These are phyloP conservation scores for Strombidium stylifer DNA, from an alignment of 73 alveolate species.

Conservation along the genomic window DNA sequence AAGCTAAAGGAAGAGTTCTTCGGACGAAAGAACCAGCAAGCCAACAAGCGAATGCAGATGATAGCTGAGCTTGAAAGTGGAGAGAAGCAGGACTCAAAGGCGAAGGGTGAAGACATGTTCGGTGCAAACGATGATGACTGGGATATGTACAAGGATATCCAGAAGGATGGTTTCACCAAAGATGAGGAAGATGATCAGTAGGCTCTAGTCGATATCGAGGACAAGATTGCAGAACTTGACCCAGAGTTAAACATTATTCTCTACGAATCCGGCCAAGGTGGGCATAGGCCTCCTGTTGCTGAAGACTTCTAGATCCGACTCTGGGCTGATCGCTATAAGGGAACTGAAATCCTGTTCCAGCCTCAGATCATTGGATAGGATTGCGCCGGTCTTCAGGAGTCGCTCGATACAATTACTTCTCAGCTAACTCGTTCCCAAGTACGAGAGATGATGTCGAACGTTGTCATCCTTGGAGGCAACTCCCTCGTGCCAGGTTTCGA, in stretches of 20 bases:
- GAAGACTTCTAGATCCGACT: constrained; percentile 82
- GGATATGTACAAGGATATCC: constrained; percentile 87
- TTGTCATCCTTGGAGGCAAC: constrained; percentile 85
- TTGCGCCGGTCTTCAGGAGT: constrained; percentile 84
- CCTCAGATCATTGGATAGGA: constrained; percentile 89
- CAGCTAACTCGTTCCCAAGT: constrained; percentile 34
- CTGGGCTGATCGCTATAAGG: constrained; percentile 86
- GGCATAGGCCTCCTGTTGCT: constrained; percentile 71
- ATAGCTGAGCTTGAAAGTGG: constrained; percentile 87
- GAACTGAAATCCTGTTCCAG: constrained; percentile 83
- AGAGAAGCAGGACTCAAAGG: constrained; percentile 42
- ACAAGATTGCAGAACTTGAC: constrained; percentile 80
- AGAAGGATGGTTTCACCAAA: constrained; percentile 76
- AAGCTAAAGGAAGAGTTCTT: constrained; percentile 81
- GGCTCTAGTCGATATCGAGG: constrained; percentile 82
- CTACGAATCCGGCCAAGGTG: constrained; percentile 63
- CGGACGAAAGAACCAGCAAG: constrained; percentile 81
- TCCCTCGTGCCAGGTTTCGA: constrained; percentile 73
- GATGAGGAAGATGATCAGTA: constrained; percentile 91
- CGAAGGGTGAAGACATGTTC: constrained; percentile 72
- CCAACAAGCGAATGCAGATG: constrained; percentile 82
- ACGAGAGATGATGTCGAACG: constrained; percentile 49
- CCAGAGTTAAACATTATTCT: constrained; percentile 64
- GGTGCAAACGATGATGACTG: constrained; percentile 96
- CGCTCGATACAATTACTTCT: constrained; percentile 61